Conservation (phyloP, 139 green algal genomes). For the Chlamydomonas asymmetrica region DNA sequence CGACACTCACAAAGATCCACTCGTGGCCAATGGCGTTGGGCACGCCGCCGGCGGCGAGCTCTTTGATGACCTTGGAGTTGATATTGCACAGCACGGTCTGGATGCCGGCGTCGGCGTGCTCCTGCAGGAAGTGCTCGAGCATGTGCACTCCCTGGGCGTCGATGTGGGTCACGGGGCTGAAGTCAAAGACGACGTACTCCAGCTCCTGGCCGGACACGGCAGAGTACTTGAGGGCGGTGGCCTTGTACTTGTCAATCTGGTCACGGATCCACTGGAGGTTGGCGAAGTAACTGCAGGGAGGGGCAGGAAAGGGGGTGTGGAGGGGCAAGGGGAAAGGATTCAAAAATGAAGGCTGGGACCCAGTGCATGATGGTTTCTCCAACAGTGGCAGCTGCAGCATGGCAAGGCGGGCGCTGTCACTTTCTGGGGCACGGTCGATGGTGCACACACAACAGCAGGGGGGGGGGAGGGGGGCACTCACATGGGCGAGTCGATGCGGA, state of each 20-base stretch:
- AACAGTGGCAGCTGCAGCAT: no score
- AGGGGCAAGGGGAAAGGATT: no score
- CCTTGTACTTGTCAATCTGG: background rate
- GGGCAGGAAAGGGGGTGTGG: no score
- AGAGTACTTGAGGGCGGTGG: background rate
- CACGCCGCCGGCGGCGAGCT: conserved; percentile 9
- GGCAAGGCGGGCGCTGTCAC: no score
- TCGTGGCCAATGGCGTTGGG: conserved; percentile 26
- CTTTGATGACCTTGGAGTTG: conserved; percentile 8
- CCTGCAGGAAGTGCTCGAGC: background rate
- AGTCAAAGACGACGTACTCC: conserved; percentile 77
- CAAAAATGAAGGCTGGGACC: no score
- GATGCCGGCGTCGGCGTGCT: background rate
- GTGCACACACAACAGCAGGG: no score
- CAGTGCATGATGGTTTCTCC: no score
- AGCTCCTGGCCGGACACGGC: background rate
- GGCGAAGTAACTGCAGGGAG: no score
- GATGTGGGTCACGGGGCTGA: conserved; percentile 72
- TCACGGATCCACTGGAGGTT: conserved; percentile 4
- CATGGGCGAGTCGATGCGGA: conserved; percentile 21
- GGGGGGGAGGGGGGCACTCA: no score
- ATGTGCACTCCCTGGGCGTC: conserved; percentile 50
- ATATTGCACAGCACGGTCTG: conserved; percentile 33
- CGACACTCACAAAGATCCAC: conserved; percentile 40
- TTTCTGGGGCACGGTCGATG: no score